Conservation (phyloP, 2,329 filamentous ascomycete genomes). For the Penicillium hordei region DNA sequence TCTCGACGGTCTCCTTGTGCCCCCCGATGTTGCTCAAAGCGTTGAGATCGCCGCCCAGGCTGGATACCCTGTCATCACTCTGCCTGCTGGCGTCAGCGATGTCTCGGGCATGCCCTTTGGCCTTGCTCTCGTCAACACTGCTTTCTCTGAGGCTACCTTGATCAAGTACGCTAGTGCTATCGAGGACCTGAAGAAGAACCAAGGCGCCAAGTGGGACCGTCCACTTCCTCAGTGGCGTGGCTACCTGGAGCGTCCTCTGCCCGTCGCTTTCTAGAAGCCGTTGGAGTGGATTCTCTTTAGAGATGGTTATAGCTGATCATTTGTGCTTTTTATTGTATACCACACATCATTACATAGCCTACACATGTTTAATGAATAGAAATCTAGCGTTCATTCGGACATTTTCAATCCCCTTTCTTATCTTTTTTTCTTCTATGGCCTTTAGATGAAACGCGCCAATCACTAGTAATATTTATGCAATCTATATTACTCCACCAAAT, state of each 20-base stretch:
- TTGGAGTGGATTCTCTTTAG: neutral
- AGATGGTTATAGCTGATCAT: neutral
- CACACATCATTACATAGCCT: conserved; percentile 10
- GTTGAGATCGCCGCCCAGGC: conserved; percentile 72
- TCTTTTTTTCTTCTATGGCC: too few species aligned
- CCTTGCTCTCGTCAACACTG: conserved; percentile 60
- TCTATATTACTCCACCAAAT: neutral
- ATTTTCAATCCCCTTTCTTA: neutral
- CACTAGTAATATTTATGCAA: too few species aligned
- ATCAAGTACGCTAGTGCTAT: conserved; percentile 64
- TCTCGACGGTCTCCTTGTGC: conserved; percentile 66
- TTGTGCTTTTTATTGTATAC: conserved; percentile 9
- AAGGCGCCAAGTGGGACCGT: conserved; percentile 49
- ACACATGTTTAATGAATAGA: conserved; percentile 3
- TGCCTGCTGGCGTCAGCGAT: conserved; percentile 61
- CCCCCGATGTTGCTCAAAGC: conserved; percentile 65
- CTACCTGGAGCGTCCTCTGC: conserved; percentile 45
- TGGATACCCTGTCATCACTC: conserved; percentile 69
- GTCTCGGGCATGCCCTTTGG: conserved; percentile 62
- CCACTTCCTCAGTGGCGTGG: conserved; percentile 55
- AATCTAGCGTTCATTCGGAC: neutral
- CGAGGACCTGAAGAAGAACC: conserved; percentile 55
- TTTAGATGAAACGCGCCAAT: neutral
- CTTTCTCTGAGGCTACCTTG: conserved; percentile 59
- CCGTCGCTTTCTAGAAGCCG: conserved; percentile 30